Percentiles rank a stretch among this genome's conserved stretches.
phyloP scores from a whole-genome alignment of 768 basidiomycete species.

The Tulasnella sp. region DNA sequence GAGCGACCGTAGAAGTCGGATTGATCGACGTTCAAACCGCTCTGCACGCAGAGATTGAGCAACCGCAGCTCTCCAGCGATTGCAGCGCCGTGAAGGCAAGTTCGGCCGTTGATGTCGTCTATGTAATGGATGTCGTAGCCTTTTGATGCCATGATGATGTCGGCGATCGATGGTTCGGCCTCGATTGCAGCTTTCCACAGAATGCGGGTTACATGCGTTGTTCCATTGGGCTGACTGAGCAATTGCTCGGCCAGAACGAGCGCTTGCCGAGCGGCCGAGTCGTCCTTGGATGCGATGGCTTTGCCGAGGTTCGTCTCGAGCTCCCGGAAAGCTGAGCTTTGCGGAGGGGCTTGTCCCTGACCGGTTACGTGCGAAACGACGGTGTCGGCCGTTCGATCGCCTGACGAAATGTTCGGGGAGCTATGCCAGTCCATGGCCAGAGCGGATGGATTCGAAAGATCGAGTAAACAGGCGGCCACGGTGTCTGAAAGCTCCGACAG shows the following conservation, averaged over 20 bases:
- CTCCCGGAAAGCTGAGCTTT: constrained; percentile 53
- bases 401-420: constrained; percentile 29
- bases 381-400: constrained; percentile 24
- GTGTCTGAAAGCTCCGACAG: constrained; percentile 93
- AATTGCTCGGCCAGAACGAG: constrained; percentile 52
- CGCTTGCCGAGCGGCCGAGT: constrained; percentile 51
- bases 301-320: constrained; percentile 78
- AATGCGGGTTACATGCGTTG: constrained; percentile 72
- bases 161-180: constrained; percentile 58
- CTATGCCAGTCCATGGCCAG: background rate
- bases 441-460: constrained; percentile 46
- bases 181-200: constrained; percentile 88
- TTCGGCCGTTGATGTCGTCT: constrained; percentile 94
- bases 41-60: constrained; percentile 67
- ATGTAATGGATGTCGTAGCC: constrained; percentile 86
- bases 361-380: constrained; percentile 25
- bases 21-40: constrained; percentile 56
- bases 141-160: constrained; percentile 57
- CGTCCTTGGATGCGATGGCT: constrained; percentile 54
- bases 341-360: background rate
- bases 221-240: constrained; percentile 47
- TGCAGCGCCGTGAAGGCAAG: constrained; percentile 86
- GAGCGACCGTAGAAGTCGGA: constrained; percentile 86
- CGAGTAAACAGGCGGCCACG: constrained; percentile 70
- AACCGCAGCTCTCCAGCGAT: constrained; percentile 71